Percentiles rank a stretch among this genome's conserved stretches.
Evolutionary conservation across 2,329 filamentous ascomycete species (phyloP).

Genomic region (Sclerotinia borealis): DNA sequence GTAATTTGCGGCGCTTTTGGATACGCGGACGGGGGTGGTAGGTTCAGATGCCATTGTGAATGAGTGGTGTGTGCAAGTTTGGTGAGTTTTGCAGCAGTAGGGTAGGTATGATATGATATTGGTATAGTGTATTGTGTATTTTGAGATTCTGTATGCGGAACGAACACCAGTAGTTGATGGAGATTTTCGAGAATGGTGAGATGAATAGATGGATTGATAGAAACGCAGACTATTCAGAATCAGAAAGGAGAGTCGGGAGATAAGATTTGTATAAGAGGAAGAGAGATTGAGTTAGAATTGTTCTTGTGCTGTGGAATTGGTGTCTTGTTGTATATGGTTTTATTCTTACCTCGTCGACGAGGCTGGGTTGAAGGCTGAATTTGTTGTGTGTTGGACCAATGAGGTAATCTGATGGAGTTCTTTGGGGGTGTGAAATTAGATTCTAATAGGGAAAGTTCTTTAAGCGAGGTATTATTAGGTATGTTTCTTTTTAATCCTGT

Average conservation of each 20-base stretch:
- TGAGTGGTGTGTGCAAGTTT: background rate
- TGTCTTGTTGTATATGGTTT: background rate
- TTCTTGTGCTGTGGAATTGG: background rate
- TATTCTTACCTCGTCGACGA: slow-evolving; percentile 7
- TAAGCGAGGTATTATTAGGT: background rate
- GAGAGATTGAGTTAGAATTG: background rate
- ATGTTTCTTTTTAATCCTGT: background rate
- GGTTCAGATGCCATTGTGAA: slow-evolving; percentile 25
- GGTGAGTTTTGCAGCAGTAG: background rate
- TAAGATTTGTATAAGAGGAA: background rate
- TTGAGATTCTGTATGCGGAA: background rate
- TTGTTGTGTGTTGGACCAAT: slow-evolving; percentile 7
- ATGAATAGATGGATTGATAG: background rate
- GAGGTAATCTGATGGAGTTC: background rate
- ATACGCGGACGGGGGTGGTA: slow-evolving; percentile 53
- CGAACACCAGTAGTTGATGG: background rate
- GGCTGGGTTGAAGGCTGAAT: slow-evolving; percentile 9
- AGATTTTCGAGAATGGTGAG: background rate
- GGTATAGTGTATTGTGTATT: background rate
- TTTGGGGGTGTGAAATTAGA: background rate
- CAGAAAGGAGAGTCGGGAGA: no score
- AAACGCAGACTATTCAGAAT: background rate
- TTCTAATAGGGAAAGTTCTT: background rate
- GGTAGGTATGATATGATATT: background rate
- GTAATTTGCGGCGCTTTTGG: slow-evolving; percentile 49